phyloP scores from a whole-genome alignment of 768 basidiomycete genomes.

The Cubamyces sp. region DNA sequence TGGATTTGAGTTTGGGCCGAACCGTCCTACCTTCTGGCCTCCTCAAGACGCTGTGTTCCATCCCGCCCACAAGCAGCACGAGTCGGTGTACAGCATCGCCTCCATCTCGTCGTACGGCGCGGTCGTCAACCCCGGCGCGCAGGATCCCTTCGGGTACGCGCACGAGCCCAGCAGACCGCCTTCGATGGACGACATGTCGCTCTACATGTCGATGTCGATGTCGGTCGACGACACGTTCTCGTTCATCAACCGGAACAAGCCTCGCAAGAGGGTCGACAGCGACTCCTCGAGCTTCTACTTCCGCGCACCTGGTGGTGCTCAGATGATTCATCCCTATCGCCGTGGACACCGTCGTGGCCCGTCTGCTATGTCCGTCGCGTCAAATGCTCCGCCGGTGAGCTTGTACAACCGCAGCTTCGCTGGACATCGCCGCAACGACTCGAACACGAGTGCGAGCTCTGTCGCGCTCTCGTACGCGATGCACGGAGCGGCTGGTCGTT shows the following conservation, averaged over 20 bases:
- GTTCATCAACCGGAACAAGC: slow-evolving; percentile 48
- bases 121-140: slow-evolving; percentile 61
- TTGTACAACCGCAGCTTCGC: slow-evolving; percentile 70
- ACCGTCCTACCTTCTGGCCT: slow-evolving; percentile 70
- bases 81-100: slow-evolving; percentile 73
- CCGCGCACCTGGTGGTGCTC: slow-evolving; percentile 43
- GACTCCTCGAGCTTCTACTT: slow-evolving; percentile 82
- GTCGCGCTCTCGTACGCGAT: slow-evolving; percentile 58
- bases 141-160: slow-evolving; percentile 77
- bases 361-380: slow-evolving; percentile 53
- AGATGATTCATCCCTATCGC: slow-evolving; percentile 38
- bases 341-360: slow-evolving; percentile 65
- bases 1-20: slow-evolving; percentile 72
- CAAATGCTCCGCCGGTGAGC: slow-evolving; percentile 68
- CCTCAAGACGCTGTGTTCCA: slow-evolving; percentile 41
- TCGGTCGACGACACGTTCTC: slow-evolving; percentile 76
- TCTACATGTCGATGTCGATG: slow-evolving; percentile 56
- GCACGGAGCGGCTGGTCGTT: slow-evolving; percentile 56
- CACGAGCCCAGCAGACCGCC: slow-evolving; percentile 55
- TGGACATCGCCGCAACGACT: slow-evolving; percentile 56
- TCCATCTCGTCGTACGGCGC: slow-evolving; percentile 81
- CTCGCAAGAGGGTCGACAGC: slow-evolving; percentile 65
- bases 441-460: slow-evolving; percentile 60
- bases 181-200: slow-evolving; percentile 50
- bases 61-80: slow-evolving; percentile 48